phyloP scores from a whole-genome alignment of 768 basidiomycete species.

The Auricularia heimuer region DNA sequence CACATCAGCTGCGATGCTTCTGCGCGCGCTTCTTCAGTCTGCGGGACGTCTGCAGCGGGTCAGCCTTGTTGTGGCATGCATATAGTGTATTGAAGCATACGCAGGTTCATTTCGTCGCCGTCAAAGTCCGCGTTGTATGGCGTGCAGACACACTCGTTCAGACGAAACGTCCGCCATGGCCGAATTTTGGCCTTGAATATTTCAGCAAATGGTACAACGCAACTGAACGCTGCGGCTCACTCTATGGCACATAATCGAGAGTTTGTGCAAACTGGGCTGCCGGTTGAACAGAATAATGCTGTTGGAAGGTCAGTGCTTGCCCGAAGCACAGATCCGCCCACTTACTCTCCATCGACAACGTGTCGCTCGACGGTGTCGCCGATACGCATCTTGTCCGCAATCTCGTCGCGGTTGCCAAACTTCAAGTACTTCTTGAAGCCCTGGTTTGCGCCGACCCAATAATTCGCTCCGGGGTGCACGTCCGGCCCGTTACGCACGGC shows the following conservation, averaged over 20 bases:
- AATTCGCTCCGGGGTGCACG: constrained; percentile 92
- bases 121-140: constrained; percentile 99
- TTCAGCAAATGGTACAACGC: constrained; percentile 27
- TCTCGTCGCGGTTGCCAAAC: constrained; percentile 70
- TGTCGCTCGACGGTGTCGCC: constrained; percentile 95
- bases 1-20: constrained; percentile 97
- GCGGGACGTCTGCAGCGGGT: constrained; percentile 71
- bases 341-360: constrained; percentile 80
- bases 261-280: constrained; percentile 96
- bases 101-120: constrained; percentile 99
- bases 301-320: background rate
- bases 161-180: constrained; percentile 93
- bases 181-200: constrained; percentile 53
- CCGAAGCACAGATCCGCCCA: background rate
- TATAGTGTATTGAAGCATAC: constrained; percentile 35
- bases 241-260: constrained; percentile 98
- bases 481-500: constrained; percentile 86
- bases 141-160: constrained; percentile 98
- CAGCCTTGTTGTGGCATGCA: constrained; percentile 6
- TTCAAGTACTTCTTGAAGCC: constrained; percentile 80
- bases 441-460: constrained; percentile 70
- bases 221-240: constrained; percentile 26
- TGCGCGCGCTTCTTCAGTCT: constrained; percentile 95
- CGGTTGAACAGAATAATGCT: constrained; percentile 93
- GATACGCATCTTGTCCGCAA: constrained; percentile 72